Conservation (phyloP, 371 early-diverging fungal genomes). For the Mucor plumbeus region DNA sequence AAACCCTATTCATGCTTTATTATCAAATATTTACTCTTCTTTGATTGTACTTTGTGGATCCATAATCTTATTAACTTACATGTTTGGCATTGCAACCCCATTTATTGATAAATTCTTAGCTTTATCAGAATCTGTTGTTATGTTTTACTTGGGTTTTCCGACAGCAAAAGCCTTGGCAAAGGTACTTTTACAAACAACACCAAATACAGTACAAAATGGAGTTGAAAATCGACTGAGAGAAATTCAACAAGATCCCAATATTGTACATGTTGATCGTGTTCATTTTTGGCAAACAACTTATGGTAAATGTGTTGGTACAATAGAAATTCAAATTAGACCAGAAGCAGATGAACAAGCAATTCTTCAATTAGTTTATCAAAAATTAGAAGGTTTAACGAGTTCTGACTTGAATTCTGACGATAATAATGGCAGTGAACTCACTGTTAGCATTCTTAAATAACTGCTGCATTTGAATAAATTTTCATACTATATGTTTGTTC, state of each 20-base stretch:
- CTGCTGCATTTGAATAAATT: constrained; percentile 1
- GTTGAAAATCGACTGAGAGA: constrained; percentile 47
- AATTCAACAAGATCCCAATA: constrained; percentile 54
- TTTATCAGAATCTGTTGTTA: constrained; percentile 56
- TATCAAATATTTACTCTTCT: constrained; percentile 44
- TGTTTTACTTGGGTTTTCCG: constrained; percentile 55
- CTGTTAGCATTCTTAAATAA: constrained; percentile 51
- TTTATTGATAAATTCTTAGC: constrained; percentile 59
- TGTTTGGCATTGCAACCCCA: constrained; percentile 36
- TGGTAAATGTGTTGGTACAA: constrained; percentile 62
- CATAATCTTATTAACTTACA: constrained; percentile 26
- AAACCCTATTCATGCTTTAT: constrained; percentile 34
- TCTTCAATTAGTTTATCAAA: constrained; percentile 56
- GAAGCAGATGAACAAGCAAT: constrained; percentile 63
- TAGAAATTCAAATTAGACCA: constrained; percentile 53
- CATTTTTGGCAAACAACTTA: constrained; percentile 74
- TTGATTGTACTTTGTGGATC: constrained; percentile 42
- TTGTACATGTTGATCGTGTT: constrained; percentile 51
- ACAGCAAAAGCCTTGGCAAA: constrained; percentile 50
- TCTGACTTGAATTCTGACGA: constrained; percentile 30
- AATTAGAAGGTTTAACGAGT: constrained; percentile 56
- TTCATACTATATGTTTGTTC: background rate
- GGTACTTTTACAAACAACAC: constrained; percentile 50
- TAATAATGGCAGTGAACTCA: constrained; percentile 54
- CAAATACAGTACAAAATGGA: constrained; percentile 37